Evolutionary conservation across 352 stramenopile genomes (phyloP), one percentile per base, ranked within the genome.

Genomic region (Hyaloperonospora brassicae): DNA sequence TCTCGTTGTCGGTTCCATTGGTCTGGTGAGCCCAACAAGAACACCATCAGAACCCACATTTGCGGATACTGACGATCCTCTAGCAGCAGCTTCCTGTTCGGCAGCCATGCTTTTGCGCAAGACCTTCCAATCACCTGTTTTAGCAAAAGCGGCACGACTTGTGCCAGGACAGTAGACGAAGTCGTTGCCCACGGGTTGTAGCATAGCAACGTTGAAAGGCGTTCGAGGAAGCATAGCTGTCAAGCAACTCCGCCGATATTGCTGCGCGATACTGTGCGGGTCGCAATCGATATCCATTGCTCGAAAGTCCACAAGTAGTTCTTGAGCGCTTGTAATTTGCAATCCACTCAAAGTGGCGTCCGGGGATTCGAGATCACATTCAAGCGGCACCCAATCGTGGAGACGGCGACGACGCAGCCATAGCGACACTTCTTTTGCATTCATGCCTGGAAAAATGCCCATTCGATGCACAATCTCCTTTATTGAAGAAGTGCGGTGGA

Each of bases 241-340:
- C 27, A 70, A 41, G 46, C 50, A 64, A 31, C 34, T 63, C 27
- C 47, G 53, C 34, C 53, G 50, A 17, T 47, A 64, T 53, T 62
- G 61, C 40, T 73, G 56, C 7, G 50, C 43, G 8, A 64, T 49
- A 36, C 64, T 69, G 21, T 60, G 50, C 21, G 43, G 51, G 12
- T 70, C 57, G 9, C 64, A 59, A 11, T 72, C 60, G 48, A 66
- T 69, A 12, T 67, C 52, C 27, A 73, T 50, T 12, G 73, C 62
- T 39, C 74, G 74, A 25, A 88, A 87, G 57, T 90, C 77, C 27
- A 90, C 68, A 14, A 90, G 70, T 35, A 90, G 41, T 38, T 90
- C 79, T 47, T 80, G 61, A 0, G 68, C 55, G 43, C 66, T 83
- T 27, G 70, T 64, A 35, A 89, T 65, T 5, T 69, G 55, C 7